Evolutionary conservation across 2,329 filamentous ascomycete species (phyloP), one percentile per base, ranked within the genome.

Genomic region (Clarireedia homoeocarpa): DNA sequence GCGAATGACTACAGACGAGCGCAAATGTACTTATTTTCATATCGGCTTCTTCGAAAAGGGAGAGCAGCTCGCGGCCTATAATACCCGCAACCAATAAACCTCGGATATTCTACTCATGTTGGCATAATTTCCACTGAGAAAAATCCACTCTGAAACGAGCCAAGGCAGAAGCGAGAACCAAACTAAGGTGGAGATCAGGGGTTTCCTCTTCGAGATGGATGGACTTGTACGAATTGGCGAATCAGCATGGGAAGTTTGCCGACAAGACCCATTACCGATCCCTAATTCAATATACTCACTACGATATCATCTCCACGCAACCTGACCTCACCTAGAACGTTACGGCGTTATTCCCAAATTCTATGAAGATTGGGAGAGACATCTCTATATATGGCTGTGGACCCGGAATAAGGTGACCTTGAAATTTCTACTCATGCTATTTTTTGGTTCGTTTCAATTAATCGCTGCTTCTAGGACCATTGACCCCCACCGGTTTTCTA

Each of bases 221-320:
- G 10, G 10, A 10, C n/a, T 34, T 12, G 30, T 4, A 9, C 39
- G 39, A 42, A 42, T 40, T 23, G 23, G 27, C 51, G 17, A 53
- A 53, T 53, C 51, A 48, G 40, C 40, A 40, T 20, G 20, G 6
- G 7, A 47, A 2, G 15, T 47, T 47, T 30, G 30, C 14, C 44
- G 44, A 47, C 10, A 6, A 5, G 20, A 9, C 24, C 15, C 40
- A 44, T 44, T 17, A 20, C 6, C 6, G 15, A 44, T 55, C 53
- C 53, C 51, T 27, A 51, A 30, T 51, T 26, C n/a, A 55, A 50
- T 55, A 51, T 55, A 55, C 36, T 38, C 20, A 44, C 24, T 36
- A 55, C 53, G 24, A 27, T 50, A 23, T 55, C 46, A 50, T 55
- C 53, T 50, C 53, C 53, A 55, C 47, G 46, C 15, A 55, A 55